Percentiles rank a stretch among this genome's conserved stretches.
These are phyloP conservation scores for Penicillium chermesinum DNA, from an alignment of 495 filamentous ascomycete genomes.

Conservation along the genomic window DNA sequence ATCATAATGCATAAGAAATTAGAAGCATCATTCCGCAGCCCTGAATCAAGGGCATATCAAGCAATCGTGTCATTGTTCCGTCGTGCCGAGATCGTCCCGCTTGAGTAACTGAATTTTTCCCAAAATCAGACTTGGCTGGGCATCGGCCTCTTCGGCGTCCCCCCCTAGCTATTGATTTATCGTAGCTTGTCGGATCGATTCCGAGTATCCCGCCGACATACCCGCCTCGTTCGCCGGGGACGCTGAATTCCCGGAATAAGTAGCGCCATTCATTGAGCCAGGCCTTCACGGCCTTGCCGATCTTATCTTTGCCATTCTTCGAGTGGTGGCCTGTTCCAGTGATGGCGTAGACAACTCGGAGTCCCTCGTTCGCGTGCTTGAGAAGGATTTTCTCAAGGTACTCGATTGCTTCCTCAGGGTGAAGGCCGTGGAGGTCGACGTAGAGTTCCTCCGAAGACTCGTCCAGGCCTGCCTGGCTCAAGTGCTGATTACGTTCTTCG, in stretches of 20 bases:
- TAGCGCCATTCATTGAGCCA: slow-evolving; percentile 97
- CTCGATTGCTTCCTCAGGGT: slow-evolving; percentile 94
- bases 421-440: slow-evolving; percentile 91
- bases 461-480: slow-evolving; percentile 33
- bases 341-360: slow-evolving; percentile 84
- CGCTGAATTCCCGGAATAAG: slow-evolving; percentile 92
- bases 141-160: slow-evolving; percentile 16
- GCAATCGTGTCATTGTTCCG: slow-evolving; percentile 24
- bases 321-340: slow-evolving; percentile 96
- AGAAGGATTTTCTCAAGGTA: slow-evolving; percentile 84
- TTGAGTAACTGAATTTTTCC: slow-evolving; percentile 48
- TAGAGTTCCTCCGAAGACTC: slow-evolving; percentile 67
- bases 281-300: slow-evolving; percentile 84
- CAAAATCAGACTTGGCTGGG: slow-evolving; percentile 28
- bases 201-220: slow-evolving; percentile 92
- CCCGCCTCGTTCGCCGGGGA: slow-evolving; percentile 73
- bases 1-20: no score
- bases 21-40: no score
- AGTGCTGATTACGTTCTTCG: slow-evolving; percentile 85
- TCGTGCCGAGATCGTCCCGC: slow-evolving; percentile 38
- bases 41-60: no score
- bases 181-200: slow-evolving; percentile 86
- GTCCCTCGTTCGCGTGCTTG: slow-evolving; percentile 65
- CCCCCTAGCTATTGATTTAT: slow-evolving; percentile 50
- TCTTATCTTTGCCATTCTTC: slow-evolving; percentile 98